Conservation (phyloP, 2,329 filamentous ascomycete genomes). For the Alternaria alternata region DNA sequence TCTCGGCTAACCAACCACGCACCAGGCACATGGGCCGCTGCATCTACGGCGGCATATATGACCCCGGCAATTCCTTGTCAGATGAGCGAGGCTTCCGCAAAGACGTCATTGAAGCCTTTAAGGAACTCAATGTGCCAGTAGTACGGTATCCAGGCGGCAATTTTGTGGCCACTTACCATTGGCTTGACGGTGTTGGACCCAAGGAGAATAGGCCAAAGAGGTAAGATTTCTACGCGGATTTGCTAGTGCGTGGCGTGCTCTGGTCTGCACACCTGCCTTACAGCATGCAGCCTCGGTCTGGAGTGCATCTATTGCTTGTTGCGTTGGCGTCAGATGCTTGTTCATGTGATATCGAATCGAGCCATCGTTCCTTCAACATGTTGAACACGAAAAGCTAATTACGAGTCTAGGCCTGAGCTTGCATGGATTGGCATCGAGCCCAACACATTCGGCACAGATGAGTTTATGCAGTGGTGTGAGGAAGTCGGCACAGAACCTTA, state of each 20-base stretch:
- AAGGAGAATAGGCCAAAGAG: constrained; percentile 70
- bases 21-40: constrained; percentile 84
- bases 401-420: constrained; percentile 68
- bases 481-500: constrained; percentile 79
- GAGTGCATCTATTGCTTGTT: not conserved
- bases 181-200: constrained; percentile 82
- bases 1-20: constrained; percentile 33
- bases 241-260: not conserved
- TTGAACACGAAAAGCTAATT: constrained; percentile 7
- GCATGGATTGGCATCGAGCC: constrained; percentile 80
- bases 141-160: constrained; percentile 85
- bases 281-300: not conserved
- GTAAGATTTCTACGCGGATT: constrained; percentile 39
- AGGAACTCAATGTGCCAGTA: constrained; percentile 77
- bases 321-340: not conserved
- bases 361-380: constrained; percentile 2
- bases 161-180: constrained; percentile 85
- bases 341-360: not conserved
- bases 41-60: constrained; percentile 87
- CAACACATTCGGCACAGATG: constrained; percentile 84
- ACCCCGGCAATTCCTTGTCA: constrained; percentile 75
- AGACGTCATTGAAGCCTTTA: constrained; percentile 77
- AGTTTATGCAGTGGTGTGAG: constrained; percentile 84
- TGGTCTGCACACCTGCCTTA: not conserved
- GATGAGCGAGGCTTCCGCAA: constrained; percentile 79